Evolutionary conservation across 2,329 filamentous ascomycete genomes (phyloP).

Genomic region (Calcarisporium arbuscula): DNA sequence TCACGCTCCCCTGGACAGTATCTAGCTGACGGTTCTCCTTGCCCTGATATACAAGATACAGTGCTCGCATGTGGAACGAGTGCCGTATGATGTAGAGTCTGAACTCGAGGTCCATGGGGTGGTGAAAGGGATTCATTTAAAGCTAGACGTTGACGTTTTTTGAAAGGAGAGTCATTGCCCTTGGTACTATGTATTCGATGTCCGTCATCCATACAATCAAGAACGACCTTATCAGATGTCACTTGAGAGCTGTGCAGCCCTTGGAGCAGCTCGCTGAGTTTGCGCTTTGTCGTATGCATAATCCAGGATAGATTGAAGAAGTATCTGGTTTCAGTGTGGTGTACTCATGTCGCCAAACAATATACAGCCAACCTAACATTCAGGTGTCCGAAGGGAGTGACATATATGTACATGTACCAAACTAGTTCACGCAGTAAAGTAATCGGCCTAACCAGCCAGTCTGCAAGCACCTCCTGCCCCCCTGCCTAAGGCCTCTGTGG

Average conservation of each 20-base stretch:
- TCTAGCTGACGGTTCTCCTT: conserved; percentile 42
- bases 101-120: conserved; percentile 16
- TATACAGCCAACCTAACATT: no score
- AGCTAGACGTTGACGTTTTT: conserved; percentile 29
- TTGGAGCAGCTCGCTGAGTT: conserved; percentile 72
- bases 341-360: no score
- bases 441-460: no score
- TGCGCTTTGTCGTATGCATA: conserved; percentile 76
- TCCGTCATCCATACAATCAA: conserved; percentile 15
- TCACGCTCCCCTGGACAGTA: conserved; percentile 84
- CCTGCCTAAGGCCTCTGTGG: no score
- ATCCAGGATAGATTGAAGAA: no score
- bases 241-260: conserved; percentile 38
- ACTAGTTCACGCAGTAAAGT: no score
- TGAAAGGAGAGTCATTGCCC: conserved; percentile 25
- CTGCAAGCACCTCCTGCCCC: no score
- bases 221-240: conserved; percentile 7
- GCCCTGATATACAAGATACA: conserved; percentile 14
- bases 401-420: no score
- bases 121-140: conserved; percentile 10
- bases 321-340: no score
- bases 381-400: no score
- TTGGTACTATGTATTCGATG: conserved; percentile 10
- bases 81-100: conserved; percentile 17
- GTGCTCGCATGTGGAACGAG: conserved; percentile 13